Conservation (phyloP, 2,329 filamentous ascomycete genomes). For the Cercospora sp. region DNA sequence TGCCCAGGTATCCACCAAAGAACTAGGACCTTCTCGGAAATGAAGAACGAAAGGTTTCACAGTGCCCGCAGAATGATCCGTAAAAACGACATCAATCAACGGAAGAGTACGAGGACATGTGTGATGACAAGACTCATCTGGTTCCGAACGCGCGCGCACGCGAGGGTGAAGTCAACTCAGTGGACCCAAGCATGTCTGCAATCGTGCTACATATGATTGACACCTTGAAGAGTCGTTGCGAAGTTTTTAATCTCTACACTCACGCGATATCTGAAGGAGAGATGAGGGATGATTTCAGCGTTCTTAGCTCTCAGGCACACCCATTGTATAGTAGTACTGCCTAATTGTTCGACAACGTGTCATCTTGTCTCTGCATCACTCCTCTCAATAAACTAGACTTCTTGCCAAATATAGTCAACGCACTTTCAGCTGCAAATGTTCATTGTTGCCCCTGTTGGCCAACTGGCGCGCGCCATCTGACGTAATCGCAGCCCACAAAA, state of each 20-base stretch:
- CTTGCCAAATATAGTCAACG: not conserved
- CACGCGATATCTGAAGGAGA: not conserved
- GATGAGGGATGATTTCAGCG: not conserved
- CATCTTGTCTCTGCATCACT: not conserved
- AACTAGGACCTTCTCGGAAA: conserved; percentile 11
- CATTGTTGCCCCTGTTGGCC: conserved; percentile 1
- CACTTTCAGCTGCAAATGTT: not conserved
- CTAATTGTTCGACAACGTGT: not conserved
- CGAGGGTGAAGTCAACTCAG: not conserved
- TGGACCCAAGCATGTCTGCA: not conserved
- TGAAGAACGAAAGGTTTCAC: not conserved
- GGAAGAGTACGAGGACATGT: not conserved
- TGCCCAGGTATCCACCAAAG: conserved; percentile 27
- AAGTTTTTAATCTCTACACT: not conserved
- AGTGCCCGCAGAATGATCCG: not conserved
- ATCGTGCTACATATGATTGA: not conserved
- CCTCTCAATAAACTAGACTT: not conserved
- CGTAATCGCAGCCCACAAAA: conserved; percentile 5
- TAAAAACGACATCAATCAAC: not conserved
- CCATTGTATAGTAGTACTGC: not conserved
- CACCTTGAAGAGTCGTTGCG: not conserved
- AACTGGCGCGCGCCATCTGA: not conserved
- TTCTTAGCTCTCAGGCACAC: conserved; percentile 1
- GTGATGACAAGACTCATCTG: not conserved
- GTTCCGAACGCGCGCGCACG: not conserved